Conservation (phyloP, 441 rosid species). For the Pelargonium australe region DNA sequence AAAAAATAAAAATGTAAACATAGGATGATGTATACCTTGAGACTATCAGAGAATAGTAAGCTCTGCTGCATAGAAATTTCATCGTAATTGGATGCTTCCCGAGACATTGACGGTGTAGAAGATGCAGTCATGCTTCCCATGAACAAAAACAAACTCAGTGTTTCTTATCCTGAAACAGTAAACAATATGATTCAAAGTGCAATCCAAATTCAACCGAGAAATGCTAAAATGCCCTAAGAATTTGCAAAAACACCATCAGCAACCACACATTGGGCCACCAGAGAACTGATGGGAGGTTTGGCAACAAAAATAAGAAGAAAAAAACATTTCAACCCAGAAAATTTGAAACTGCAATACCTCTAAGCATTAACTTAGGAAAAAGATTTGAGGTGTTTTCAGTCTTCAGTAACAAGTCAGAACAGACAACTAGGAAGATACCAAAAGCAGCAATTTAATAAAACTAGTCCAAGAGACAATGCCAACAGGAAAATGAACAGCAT, state of each 20-base stretch:
- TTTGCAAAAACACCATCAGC: neutral
- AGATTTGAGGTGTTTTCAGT: neutral
- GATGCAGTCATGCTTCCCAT: slow-evolving; percentile 56
- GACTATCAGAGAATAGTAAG: slow-evolving; percentile 86
- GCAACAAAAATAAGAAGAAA: neutral
- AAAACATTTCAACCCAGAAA: neutral
- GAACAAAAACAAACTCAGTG: slow-evolving; percentile 10
- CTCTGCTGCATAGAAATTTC: slow-evolving; percentile 82
- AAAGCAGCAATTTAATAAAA: slow-evolving; percentile 1
- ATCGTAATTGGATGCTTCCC: slow-evolving; percentile 62
- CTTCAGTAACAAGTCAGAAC: slow-evolving; percentile 10
- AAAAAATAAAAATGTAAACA: neutral
- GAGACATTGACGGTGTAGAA: slow-evolving; percentile 36
- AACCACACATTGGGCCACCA: neutral
- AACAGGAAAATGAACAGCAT: slow-evolving; percentile 4
- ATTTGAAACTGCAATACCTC: neutral
- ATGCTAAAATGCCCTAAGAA: neutral
- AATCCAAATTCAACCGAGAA: neutral
- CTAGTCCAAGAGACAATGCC: slow-evolving; percentile 4
- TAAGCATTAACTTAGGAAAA: neutral
- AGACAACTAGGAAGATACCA: slow-evolving; percentile 1
- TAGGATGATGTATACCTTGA: slow-evolving; percentile 47
- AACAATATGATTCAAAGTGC: slow-evolving; percentile 15
- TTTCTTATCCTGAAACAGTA: slow-evolving; percentile 26
- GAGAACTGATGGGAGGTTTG: neutral